Evolutionary conservation across 257 asterid species (phyloP).

Genomic region (Marsdenia floribunda): DNA sequence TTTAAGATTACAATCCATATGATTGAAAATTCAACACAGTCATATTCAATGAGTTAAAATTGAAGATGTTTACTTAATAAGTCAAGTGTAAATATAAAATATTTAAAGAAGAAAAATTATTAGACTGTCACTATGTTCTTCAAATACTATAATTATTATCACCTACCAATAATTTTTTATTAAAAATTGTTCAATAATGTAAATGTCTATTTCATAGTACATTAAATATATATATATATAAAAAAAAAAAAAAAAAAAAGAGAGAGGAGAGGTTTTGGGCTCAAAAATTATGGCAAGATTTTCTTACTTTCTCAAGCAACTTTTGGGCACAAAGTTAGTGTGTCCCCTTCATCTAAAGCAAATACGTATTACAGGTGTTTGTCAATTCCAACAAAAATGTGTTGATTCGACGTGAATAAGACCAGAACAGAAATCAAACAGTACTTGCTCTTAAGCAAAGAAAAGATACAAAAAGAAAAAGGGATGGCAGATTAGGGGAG

Average conservation of each 20-base stretch:
- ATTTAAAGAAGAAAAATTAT: too few relatives aligned
- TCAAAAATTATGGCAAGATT: slow-evolving; percentile 3
- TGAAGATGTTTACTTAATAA: too few relatives aligned
- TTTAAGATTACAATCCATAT: too few relatives aligned
- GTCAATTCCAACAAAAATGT: slow-evolving; percentile 2
- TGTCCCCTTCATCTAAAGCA: slow-evolving; percentile 6
- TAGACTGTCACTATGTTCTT: too few relatives aligned
- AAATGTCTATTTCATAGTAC: neutral
- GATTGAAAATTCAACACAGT: too few relatives aligned
- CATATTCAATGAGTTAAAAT: too few relatives aligned
- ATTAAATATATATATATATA: too few relatives aligned
- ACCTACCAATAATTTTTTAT: too few relatives aligned
- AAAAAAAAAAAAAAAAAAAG: neutral
- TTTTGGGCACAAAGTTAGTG: neutral
- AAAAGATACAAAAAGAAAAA: neutral
- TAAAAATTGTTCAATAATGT: neutral
- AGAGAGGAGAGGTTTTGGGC: neutral
- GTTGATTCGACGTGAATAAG: neutral
- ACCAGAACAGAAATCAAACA: too few relatives aligned
- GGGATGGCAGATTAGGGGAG: too few relatives aligned
- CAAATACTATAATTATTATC: too few relatives aligned
- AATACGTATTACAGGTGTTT: neutral
- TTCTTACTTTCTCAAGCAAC: neutral
- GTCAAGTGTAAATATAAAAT: too few relatives aligned
- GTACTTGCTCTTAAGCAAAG: neutral